Conservation (phyloP, 208 protist species). For the Trypanosoma theileri region DNA sequence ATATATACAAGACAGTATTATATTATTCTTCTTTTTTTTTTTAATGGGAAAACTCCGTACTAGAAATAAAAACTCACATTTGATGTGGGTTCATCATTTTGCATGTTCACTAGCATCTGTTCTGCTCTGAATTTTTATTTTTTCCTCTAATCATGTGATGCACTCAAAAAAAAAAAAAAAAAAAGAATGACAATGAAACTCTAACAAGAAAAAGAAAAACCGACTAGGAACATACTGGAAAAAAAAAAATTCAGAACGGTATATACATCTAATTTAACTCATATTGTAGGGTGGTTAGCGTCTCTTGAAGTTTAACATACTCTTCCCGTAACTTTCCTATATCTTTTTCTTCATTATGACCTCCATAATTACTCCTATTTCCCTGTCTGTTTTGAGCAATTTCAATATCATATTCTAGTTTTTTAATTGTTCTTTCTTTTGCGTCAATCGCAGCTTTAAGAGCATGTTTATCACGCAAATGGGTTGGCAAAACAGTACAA, state of each 20-base stretch:
- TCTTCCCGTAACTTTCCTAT: constrained; percentile 66
- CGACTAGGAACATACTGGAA: not conserved
- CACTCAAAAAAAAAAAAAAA: too few species aligned
- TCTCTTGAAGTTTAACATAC: constrained; percentile 71
- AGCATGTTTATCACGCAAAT: constrained; percentile 34
- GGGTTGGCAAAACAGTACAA: constrained; percentile 21
- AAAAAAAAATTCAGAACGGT: not conserved
- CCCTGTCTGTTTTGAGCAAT: constrained; percentile 24
- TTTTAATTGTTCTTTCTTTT: constrained; percentile 45
- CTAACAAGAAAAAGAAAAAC: not conserved
- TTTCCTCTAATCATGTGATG: too few species aligned
- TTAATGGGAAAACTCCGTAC: too few species aligned
- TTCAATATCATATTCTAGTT: constrained; percentile 45
- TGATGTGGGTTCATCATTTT: too few species aligned
- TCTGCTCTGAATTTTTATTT: too few species aligned
- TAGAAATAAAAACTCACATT: too few species aligned
- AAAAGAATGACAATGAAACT: too few species aligned
- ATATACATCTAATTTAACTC: constrained; percentile 1
- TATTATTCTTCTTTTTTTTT: too few species aligned
- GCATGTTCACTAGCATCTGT: too few species aligned
- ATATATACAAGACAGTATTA: constrained; percentile 3
- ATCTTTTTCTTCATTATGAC: constrained; percentile 24
- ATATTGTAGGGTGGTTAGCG: constrained; percentile 42
- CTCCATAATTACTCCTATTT: constrained; percentile 10
- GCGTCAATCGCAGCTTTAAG: constrained; percentile 44